Percentiles rank a stretch among this genome's conserved stretches.
phyloP scores from a whole-genome alignment of 176 grass and related monocot species.

The Carex scoparia region DNA sequence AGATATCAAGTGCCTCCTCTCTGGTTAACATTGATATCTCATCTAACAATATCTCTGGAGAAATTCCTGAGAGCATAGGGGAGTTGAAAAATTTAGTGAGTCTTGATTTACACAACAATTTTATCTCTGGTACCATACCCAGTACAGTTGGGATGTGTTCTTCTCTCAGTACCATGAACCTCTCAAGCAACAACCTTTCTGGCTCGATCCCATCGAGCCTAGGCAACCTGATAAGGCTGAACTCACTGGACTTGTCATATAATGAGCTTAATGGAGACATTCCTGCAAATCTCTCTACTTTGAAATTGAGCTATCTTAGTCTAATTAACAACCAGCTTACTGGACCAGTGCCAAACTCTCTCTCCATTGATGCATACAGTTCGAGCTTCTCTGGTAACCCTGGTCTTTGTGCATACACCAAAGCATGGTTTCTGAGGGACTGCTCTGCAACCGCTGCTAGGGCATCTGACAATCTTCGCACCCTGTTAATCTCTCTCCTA shows the following conservation, averaged over 20 bases:
- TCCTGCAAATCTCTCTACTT: slow-evolving; percentile 42
- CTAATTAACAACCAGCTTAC: slow-evolving; percentile 51
- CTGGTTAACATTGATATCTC: slow-evolving; percentile 46
- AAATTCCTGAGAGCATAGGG: slow-evolving; percentile 54
- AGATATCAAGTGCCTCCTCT: slow-evolving; percentile 32
- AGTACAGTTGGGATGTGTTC: slow-evolving; percentile 49
- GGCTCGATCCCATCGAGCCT: slow-evolving; percentile 53
- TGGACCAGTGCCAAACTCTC: slow-evolving; percentile 41
- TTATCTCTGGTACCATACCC: slow-evolving; percentile 51
- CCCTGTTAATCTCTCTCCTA: slow-evolving; percentile 47
- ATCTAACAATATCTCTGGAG: slow-evolving; percentile 49
- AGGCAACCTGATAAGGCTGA: slow-evolving; percentile 41
- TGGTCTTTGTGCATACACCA: slow-evolving; percentile 45
- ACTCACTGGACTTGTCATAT: slow-evolving; percentile 49
- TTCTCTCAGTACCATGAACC: slow-evolving; percentile 40
- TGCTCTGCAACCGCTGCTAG: slow-evolving; percentile 16
- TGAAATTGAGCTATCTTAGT: slow-evolving; percentile 68
- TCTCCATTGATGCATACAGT: slow-evolving; percentile 57
- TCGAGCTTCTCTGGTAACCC: slow-evolving; percentile 67
- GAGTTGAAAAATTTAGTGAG: slow-evolving; percentile 31
- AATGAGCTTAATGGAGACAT: slow-evolving; percentile 59
- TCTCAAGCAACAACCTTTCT: slow-evolving; percentile 48
- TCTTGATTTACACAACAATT: slow-evolving; percentile 32
- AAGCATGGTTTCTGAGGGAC: slow-evolving; percentile 29
- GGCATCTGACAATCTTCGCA: slow-evolving; percentile 23